phyloP scores from a whole-genome alignment of 1,284 basidiomycete species.

The Fistulinella cinereoalba region DNA sequence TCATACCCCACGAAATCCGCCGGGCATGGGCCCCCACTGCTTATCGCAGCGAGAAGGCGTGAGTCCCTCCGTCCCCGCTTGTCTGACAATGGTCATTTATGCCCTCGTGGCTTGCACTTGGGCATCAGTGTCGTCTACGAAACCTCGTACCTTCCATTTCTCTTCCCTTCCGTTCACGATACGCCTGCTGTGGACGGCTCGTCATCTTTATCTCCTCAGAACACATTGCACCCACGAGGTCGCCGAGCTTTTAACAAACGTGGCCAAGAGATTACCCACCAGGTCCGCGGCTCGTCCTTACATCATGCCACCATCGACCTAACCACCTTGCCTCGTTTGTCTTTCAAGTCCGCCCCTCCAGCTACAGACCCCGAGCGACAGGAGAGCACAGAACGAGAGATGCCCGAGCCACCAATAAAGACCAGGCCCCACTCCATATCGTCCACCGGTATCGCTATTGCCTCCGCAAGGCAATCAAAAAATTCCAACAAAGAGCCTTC shows the following conservation, averaged over 20 bases:
- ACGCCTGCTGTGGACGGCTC: conserved; percentile 24
- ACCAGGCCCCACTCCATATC: conserved; percentile 22
- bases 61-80: conserved; percentile 13
- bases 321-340: conserved; percentile 16
- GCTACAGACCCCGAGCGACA: conserved; percentile 5
- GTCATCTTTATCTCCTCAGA: conserved; percentile 40
- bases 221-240: conserved; percentile 40
- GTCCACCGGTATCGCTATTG: conserved; percentile 14
- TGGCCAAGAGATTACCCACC: conserved; percentile 37
- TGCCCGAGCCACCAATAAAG: conserved; percentile 15
- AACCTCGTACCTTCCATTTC: conserved; percentile 68
- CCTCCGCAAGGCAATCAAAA: conserved; percentile 26
- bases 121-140: conserved; percentile 49
- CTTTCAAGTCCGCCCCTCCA: conserved; percentile 18
- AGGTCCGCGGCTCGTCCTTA: conserved; percentile 26
- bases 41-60: conserved; percentile 28
- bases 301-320: conserved; percentile 19
- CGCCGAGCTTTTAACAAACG: conserved; percentile 41
- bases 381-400: conserved; percentile 10
- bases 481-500: conserved; percentile 22
- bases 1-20: conserved; percentile 53
- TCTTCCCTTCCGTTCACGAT: conserved; percentile 46
- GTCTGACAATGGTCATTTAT: conserved; percentile 18
- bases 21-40: conserved; percentile 53
- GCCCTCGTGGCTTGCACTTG: conserved; percentile 19